Evolutionary conservation across 345 rosid species (phyloP), one percentile per base, ranked within the genome.

Genomic region (Citrus australasica): DNA sequence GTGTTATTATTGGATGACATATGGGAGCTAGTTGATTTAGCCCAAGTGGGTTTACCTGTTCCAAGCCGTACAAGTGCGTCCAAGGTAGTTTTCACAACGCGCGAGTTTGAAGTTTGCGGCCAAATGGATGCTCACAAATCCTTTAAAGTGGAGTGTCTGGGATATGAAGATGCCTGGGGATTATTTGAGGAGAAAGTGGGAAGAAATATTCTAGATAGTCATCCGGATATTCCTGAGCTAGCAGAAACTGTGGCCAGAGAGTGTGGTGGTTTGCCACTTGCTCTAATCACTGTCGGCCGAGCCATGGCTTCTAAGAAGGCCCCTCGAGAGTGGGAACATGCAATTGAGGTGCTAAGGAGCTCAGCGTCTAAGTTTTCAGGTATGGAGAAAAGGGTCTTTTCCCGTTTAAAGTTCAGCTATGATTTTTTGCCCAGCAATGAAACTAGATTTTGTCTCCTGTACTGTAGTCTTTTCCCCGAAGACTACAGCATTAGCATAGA

Each of bases 391-490:
- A 9, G 19, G 5, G 59, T 24, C 0, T 10, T 22, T 68, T 17
- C 55, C 0, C 71, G 24, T 9, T n/a, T 68, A 40, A 68, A 68
- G 9, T 68, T n/a, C 17, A 68, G 71, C 42, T 68, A 68, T 68
- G 71, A 68, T n/a, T 9, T 28, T 68, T 68, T 68, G 16, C 71
- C 71, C 13, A 21, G 4, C 13, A 11, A 42, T 21, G 25, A 5
- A 9, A 40, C 48, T 25, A 69, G 53, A 13, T 69, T 55, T 4
- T 69, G 72, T 69, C 30, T 69, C 3, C 16, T 69, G 16, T 42
- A 69, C 28, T 69, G 72, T 69, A 37, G 76, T 1, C 16, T 85
- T 30, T 82, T 74, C 27, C 85, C 85, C 0, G 85, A 79, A 37
- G 81, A 82, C 58, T 11, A 42, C 0, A 3, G 16, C 11, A 42